phyloP scores from a whole-genome alignment of 305 asterid genomes.

The Nicotiana rustica region DNA sequence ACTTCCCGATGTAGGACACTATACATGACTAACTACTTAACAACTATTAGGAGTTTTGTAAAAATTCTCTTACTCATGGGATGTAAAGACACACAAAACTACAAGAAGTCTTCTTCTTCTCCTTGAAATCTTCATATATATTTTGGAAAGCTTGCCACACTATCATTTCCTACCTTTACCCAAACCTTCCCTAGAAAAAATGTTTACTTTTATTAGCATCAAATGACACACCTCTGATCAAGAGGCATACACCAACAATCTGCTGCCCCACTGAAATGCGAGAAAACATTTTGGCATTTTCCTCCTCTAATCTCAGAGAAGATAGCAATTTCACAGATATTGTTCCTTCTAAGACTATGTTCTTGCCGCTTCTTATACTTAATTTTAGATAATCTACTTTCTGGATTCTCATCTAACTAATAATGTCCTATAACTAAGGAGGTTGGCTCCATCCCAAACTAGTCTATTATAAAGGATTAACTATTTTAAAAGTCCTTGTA shows the following conservation, averaged over 20 bases:
- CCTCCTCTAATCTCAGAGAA: neutral
- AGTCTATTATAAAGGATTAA: conserved; percentile 4
- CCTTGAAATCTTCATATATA: neutral
- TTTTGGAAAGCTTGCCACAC: conserved; percentile 12
- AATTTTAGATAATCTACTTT: conserved; percentile 12
- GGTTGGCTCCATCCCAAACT: neutral
- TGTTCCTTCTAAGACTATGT: conserved; percentile 22
- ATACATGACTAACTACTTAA: too few relatives aligned
- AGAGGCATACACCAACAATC: conserved; percentile 21
- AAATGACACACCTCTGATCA: conserved; percentile 12
- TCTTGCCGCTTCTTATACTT: neutral
- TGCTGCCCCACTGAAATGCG: conserved; percentile 20
- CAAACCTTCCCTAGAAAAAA: conserved; percentile 25
- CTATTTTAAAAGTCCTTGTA: neutral
- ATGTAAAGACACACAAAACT: too few relatives aligned
- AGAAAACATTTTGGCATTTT: conserved; percentile 20
- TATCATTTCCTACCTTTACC: neutral
- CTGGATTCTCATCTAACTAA: conserved; percentile 25
- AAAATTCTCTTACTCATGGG: too few relatives aligned
- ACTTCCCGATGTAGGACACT: too few relatives aligned
- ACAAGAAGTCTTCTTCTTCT: too few relatives aligned
- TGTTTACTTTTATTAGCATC: conserved; percentile 2
- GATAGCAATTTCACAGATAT: neutral
- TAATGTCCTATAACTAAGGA: conserved; percentile 14
- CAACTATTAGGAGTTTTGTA: too few relatives aligned